Evolutionary conservation across 345 rosid genomes (phyloP).

Genomic region (Eutrema japonicum): DNA sequence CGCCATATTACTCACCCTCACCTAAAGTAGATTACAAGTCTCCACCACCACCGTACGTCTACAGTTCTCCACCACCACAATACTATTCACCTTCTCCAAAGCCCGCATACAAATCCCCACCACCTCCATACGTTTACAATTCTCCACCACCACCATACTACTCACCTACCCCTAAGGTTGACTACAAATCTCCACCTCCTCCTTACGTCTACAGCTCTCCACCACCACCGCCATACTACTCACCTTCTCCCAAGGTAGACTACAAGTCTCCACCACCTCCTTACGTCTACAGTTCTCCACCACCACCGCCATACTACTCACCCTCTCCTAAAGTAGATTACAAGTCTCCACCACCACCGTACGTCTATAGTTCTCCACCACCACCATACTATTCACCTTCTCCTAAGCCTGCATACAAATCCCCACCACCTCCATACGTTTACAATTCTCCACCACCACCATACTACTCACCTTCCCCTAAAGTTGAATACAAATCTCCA

Average conservation of each 20-base stretch:
- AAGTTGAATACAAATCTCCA: neutral
- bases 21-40: neutral
- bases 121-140: neutral
- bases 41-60: slow-evolving; percentile 19
- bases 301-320: too few relatives aligned
- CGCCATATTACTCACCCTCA: neutral
- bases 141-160: neutral
- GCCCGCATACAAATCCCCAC: neutral
- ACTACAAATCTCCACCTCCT: neutral
- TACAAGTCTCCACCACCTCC: slow-evolving; percentile 21
- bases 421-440: too few relatives aligned
- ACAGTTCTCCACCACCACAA: too few relatives aligned
- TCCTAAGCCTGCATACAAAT: too few relatives aligned
- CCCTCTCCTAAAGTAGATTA: too few relatives aligned
- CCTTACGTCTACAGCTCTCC: neutral
- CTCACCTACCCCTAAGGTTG: neutral
- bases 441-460: too few relatives aligned
- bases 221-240: slow-evolving; percentile 10
- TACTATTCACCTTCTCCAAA: neutral
- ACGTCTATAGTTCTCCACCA: too few relatives aligned
- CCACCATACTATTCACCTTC: too few relatives aligned
- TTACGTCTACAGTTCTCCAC: neutral
- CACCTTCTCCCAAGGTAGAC: neutral
- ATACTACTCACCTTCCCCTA: too few relatives aligned
- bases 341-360: too few relatives aligned